Conservation (phyloP, 192 early-diverging fungal species). For the Dissophora globulifera region DNA sequence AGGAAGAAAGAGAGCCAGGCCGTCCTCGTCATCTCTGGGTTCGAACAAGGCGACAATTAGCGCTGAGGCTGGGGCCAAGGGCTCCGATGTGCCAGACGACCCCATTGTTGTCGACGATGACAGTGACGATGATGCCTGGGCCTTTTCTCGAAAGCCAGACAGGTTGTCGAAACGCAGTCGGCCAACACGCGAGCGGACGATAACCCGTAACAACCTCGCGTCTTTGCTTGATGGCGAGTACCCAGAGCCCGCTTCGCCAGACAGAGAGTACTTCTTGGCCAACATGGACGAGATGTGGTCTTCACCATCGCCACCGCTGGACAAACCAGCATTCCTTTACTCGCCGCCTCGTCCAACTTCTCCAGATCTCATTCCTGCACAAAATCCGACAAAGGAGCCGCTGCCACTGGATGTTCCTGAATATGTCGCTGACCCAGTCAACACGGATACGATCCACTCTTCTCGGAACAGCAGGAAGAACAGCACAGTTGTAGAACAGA, state of each 20-base stretch:
- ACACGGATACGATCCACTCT: neutral
- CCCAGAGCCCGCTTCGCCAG: slow-evolving; percentile 21
- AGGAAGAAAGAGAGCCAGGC: slow-evolving; percentile 9
- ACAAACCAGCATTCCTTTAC: slow-evolving; percentile 12
- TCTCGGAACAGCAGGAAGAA: neutral
- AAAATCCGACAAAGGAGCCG: too few relatives aligned
- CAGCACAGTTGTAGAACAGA: slow-evolving; percentile 10
- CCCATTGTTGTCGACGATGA: slow-evolving; percentile 32
- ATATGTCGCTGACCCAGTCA: too few relatives aligned
- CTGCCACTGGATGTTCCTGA: too few relatives aligned
- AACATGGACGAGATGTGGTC: slow-evolving; percentile 45
- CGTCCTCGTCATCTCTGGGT: neutral
- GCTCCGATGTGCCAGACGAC: slow-evolving; percentile 3
- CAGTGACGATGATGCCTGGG: slow-evolving; percentile 1
- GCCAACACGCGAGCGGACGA: too few relatives aligned
- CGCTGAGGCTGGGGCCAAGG: neutral
- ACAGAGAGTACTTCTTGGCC: slow-evolving; percentile 25
- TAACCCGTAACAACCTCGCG: neutral
- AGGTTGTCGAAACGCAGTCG: too few relatives aligned
- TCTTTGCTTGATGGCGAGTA: neutral
- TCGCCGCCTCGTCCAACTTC: slow-evolving; percentile 39
- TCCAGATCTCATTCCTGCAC: slow-evolving; percentile 1
- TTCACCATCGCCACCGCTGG: slow-evolving; percentile 31
- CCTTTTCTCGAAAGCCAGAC: too few relatives aligned
- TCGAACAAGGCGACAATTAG: neutral